A percentile compares a stretch with the other conserved stretches of the same genome.
Conservation (phyloP, 495 filamentous ascomycete species). For the Xanthoparmelia taractica region DNA sequence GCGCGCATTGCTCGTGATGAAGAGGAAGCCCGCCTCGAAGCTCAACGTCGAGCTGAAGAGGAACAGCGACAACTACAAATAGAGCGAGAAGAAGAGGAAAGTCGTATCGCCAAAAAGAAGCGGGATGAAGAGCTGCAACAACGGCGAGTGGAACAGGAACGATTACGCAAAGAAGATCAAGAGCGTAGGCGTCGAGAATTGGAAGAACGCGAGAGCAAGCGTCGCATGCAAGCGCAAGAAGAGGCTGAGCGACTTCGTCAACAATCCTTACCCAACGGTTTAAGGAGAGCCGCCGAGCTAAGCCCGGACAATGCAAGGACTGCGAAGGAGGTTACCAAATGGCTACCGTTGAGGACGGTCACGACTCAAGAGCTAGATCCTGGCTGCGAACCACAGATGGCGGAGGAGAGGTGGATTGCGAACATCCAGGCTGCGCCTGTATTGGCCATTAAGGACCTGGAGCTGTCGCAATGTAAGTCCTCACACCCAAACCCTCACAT, state of each 20-base stretch:
- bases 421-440: slow-evolving; percentile 69
- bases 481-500: not conserved
- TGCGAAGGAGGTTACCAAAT: slow-evolving; percentile 41
- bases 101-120: slow-evolving; percentile 44
- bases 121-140: slow-evolving; percentile 40
- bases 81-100: slow-evolving; percentile 43
- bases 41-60: slow-evolving; percentile 24
- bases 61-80: slow-evolving; percentile 21
- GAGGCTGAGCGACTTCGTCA: slow-evolving; percentile 50
- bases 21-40: slow-evolving; percentile 32
- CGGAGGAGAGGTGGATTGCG: slow-evolving; percentile 63
- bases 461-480: slow-evolving; percentile 62
- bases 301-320: slow-evolving; percentile 39
- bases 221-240: slow-evolving; percentile 32
- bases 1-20: slow-evolving; percentile 41
- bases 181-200: slow-evolving; percentile 48
- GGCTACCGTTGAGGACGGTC: slow-evolving; percentile 46
- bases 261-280: slow-evolving; percentile 47
- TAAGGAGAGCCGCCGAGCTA: slow-evolving; percentile 43
- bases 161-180: slow-evolving; percentile 43
- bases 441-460: slow-evolving; percentile 67
- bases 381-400: slow-evolving; percentile 34
- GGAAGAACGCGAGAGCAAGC: slow-evolving; percentile 36
- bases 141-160: slow-evolving; percentile 49
- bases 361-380: slow-evolving; percentile 43